Conservation (phyloP, 2,329 filamentous ascomycete genomes). For the Sporothrix mexicana region DNA sequence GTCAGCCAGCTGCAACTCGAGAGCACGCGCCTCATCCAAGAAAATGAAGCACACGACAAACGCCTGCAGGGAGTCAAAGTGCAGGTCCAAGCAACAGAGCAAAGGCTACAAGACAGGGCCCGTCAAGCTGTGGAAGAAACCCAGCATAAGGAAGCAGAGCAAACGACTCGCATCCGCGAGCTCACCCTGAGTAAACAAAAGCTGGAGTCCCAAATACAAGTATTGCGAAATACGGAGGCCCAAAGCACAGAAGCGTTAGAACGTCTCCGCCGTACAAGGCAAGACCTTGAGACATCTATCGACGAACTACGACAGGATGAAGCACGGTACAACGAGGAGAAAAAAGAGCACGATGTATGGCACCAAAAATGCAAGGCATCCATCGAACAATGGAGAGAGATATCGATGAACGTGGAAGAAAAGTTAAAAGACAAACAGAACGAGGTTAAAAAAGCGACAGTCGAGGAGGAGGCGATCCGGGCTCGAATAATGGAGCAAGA, state of each 20-base stretch:
- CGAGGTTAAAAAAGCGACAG: neutral
- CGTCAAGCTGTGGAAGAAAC: neutral
- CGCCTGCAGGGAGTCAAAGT: neutral
- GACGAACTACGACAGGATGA: neutral
- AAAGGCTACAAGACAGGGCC: neutral
- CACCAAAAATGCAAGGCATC: neutral
- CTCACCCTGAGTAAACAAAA: neutral
- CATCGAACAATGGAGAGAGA: neutral
- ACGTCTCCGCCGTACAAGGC: neutral
- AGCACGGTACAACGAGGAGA: neutral
- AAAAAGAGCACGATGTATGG: neutral
- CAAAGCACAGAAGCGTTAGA: neutral
- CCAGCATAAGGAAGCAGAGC: neutral
- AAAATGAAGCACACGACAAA: neutral
- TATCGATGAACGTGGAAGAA: neutral
- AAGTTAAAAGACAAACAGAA: neutral
- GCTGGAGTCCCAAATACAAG: neutral
- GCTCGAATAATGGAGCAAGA: neutral
- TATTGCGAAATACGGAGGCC: neutral
- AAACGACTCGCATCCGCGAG: neutral
- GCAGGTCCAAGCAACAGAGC: neutral
- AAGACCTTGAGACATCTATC: neutral
- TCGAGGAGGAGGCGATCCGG: neutral
- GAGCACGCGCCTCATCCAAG: neutral
- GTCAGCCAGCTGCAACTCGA: neutral